Base-by-base conservation (phyloP, 805 yeast species). In the Metschnikowia arizonensis region DNA sequence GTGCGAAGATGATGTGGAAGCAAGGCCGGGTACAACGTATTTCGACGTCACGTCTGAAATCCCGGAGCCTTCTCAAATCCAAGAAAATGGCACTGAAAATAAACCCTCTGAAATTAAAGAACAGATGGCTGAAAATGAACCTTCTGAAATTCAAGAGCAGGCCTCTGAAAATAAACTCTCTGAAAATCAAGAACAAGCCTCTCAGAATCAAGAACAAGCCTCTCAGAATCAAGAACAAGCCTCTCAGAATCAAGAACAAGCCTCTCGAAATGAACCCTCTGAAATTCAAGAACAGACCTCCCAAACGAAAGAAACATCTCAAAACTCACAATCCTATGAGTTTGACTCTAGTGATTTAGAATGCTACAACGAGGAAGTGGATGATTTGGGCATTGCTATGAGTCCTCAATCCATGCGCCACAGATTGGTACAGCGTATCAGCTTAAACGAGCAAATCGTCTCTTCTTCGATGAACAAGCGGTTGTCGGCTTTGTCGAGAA, bases 301-400 rank as follows among this genome's bases (percentile, higher is more conserved):
- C 4, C 35, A 30, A 30, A 12, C 42, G 14, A 32, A 44, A 29
- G 28, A 17, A 24, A 19, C 43, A 30, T 29, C 37, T 29, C 33
- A 25, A 21, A 25, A 28, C 21, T 33, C 52, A 5, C 42, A 40
- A 6, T 50, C 53, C 2, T 36, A 44, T 19, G 52, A 43, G 10
- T 39, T 46, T 18, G 44, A 40, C 21, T 46, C 69, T 23, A 66
- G 73, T 44, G 68, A 69, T 46, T 47, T 70, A 15, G 67, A 70
- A 2, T 60, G 63, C 33, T 68, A 65, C 49, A 65, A 66, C 47
- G 72, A 68, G 3, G 74, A 70, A 33, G 61, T 71, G n/a, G 60
- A 66, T 9, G 75, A 69, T 26, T 60, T 71, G 49, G 74, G 74
- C 2, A 70, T 70, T 24, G 72, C 72, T 4, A 43, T 65, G 48